Percentiles rank a stretch among this genome's conserved stretches.
Conservation (phyloP, 2,329 filamentous ascomycete genomes). For the Arthrobotrys conoides region DNA sequence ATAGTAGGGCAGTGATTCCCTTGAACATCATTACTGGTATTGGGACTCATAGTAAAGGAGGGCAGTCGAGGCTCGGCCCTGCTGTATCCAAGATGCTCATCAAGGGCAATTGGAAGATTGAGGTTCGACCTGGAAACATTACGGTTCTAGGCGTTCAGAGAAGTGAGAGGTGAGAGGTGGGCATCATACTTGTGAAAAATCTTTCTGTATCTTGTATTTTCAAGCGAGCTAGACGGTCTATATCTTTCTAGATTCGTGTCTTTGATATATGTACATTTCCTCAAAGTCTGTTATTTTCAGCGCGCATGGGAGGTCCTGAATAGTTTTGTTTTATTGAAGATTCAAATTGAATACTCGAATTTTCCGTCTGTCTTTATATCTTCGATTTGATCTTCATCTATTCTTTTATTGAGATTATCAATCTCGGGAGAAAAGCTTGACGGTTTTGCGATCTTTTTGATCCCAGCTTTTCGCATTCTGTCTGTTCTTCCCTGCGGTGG, state of each 20-base stretch:
- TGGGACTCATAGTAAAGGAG: conserved; percentile 62
- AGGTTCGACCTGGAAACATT: conserved; percentile 62
- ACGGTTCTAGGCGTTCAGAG: conserved; percentile 61
- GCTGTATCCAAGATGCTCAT: conserved; percentile 63
- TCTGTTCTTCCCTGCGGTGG: conserved; percentile 61
- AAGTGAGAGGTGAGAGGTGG: neutral
- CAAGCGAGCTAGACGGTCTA: neutral
- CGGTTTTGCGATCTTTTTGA: neutral
- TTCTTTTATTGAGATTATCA: neutral
- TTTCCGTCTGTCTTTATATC: neutral
- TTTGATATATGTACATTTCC: conserved; percentile 17
- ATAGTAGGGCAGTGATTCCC: conserved; percentile 52
- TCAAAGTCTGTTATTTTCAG: conserved; percentile 1
- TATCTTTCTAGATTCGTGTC: neutral
- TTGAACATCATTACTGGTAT: conserved; percentile 63
- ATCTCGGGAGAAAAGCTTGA: neutral
- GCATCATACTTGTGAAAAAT: neutral
- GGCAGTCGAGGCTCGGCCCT: conserved; percentile 62
- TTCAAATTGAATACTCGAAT: neutral
- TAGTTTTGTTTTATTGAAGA: neutral
- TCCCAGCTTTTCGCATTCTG: conserved; percentile 61
- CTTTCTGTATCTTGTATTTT: neutral
- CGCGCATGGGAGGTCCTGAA: neutral
- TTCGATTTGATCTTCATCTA: neutral
- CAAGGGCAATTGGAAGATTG: conserved; percentile 63